Evolutionary conservation across 129 eudicot genomes (phyloP), one percentile per base, ranked within the genome.

Genomic region (Saposhnikovia divaricata): DNA sequence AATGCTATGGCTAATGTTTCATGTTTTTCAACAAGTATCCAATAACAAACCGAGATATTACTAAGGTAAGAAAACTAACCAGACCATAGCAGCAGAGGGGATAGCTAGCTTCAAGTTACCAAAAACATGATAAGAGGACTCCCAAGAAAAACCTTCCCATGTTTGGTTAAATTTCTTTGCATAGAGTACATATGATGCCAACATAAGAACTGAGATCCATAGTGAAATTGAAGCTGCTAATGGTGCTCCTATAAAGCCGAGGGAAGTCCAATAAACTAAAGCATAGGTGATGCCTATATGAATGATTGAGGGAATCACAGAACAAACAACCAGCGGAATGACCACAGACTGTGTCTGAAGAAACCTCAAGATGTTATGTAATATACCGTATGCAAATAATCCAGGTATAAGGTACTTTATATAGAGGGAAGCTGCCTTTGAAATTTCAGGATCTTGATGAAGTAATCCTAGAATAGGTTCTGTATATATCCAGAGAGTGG

Each of bases 71-170:
- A 9, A 61, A 61, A 84, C 91, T 76, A 5, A 95, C 98, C 98
- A 95, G 44, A 95, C 90, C 97, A 92, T 95, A 44, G 91, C 98
- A 31, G 97, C 98, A 43, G 96, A 92, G 27, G 98, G 97, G 31
- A 95, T 45, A 57, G 98, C 97, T 46, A 95, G 88, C 86, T 92
- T 95, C 75, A 92, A 81, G 72, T 80, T 88, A 18, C 78, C 4
- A 48, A 77, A 15, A 73, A 95, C 76, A 73, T 87, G 66, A 74
- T 72, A 15, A 21, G 86, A 85, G 0, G 97, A 82, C 90, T 95
- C 96, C 68, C 53, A 61, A 0, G 91, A 83, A 61, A 95, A 84
- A 14, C 97, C 96, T 9, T 39, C 72, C 98, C 98, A 91, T 15
- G 97, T 95, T 38, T 84, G 79, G 82, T 82, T 76, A 69, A 85